A percentile compares a stretch with the other conserved stretches of the same genome.
Evolutionary conservation across 192 early-diverging fungal genomes (phyloP).

Genomic region (Phycomyces blakesleeanus): DNA sequence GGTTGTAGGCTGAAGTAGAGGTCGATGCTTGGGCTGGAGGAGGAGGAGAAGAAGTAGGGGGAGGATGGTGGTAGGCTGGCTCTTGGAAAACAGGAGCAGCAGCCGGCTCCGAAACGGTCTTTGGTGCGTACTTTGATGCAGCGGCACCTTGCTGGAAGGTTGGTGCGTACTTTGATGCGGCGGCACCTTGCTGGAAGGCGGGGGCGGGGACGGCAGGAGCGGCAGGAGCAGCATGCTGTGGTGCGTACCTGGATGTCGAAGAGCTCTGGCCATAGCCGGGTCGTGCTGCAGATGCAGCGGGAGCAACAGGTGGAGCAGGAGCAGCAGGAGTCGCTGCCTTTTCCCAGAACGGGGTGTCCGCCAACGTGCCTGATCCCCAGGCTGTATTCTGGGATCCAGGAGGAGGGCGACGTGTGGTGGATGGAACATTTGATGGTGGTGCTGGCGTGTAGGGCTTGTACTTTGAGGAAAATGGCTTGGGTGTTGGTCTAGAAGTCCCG

Average conservation of each 20-base stretch:
- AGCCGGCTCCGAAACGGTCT: not conserved
- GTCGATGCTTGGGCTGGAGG: not conserved
- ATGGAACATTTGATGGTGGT: too few relatives aligned
- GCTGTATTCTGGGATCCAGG: not conserved
- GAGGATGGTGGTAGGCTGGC: too few relatives aligned
- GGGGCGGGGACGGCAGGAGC: not conserved
- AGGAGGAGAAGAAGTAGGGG: not conserved
- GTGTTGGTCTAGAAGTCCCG: not conserved
- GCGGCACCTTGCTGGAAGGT: not conserved
- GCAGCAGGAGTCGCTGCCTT: not conserved
- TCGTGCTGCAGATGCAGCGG: not conserved
- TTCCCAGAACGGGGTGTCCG: slow-evolving; percentile 32
- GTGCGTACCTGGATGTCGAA: too few relatives aligned
- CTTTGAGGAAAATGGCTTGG: not conserved
- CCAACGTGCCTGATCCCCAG: slow-evolving; percentile 16
- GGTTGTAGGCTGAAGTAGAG: not conserved
- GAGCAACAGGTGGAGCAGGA: not conserved
- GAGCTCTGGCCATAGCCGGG: too few relatives aligned
- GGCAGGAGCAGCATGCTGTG: not conserved
- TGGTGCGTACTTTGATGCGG: slow-evolving; percentile 17
- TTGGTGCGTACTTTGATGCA: not conserved
- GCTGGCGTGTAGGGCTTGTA: too few relatives aligned
- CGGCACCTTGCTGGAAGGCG: not conserved
- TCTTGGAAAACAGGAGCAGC: not conserved
- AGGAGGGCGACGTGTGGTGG: not conserved